Percentiles rank a stretch among this genome's conserved stretches.
These are phyloP conservation scores for Coemansia umbellata DNA, from an alignment of 192 early-diverging fungal species.

Conservation along the genomic window DNA sequence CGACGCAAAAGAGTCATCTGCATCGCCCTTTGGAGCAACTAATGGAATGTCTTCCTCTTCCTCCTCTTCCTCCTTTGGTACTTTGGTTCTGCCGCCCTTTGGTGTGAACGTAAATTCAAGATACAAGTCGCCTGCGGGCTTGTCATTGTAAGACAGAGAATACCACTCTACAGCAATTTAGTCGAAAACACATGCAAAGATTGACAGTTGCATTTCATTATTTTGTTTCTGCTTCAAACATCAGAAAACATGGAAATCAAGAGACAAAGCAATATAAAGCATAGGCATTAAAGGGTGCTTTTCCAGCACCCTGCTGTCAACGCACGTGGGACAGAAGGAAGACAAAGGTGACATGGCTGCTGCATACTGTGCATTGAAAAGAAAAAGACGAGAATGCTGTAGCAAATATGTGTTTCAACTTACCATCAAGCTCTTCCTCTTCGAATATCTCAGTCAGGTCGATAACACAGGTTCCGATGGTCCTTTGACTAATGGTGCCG, in stretches of 20 bases:
- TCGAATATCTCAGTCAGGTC: slow-evolving; percentile 45
- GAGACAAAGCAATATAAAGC: neutral
- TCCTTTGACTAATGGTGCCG: slow-evolving; percentile 23
- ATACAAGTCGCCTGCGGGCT: slow-evolving; percentile 44
- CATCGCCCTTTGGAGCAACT: slow-evolving; percentile 8
- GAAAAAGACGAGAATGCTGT: neutral
- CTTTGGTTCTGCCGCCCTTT: slow-evolving; percentile 28
- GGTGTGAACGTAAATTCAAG: slow-evolving; percentile 49
- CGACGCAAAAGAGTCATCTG: slow-evolving; percentile 18
- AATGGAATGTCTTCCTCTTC: slow-evolving; percentile 16
- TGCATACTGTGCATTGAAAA: no score
- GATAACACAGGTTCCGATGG: slow-evolving; percentile 42
- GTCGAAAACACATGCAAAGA: no score
- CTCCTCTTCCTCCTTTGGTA: slow-evolving; percentile 11
- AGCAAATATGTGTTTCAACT: no score
- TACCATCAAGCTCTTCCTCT: slow-evolving; percentile 49
- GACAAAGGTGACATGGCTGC: no score
- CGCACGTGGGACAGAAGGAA: neutral
- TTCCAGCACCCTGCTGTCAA: no score
- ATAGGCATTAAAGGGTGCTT: no score
- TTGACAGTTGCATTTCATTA: no score
- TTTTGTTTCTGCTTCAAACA: no score
- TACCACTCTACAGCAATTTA: slow-evolving; percentile 41
- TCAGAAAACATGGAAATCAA: no score
- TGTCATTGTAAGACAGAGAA: slow-evolving; percentile 37